phyloP scores from a whole-genome alignment of 73 alveolate genomes.

The Breviolum minutum region DNA sequence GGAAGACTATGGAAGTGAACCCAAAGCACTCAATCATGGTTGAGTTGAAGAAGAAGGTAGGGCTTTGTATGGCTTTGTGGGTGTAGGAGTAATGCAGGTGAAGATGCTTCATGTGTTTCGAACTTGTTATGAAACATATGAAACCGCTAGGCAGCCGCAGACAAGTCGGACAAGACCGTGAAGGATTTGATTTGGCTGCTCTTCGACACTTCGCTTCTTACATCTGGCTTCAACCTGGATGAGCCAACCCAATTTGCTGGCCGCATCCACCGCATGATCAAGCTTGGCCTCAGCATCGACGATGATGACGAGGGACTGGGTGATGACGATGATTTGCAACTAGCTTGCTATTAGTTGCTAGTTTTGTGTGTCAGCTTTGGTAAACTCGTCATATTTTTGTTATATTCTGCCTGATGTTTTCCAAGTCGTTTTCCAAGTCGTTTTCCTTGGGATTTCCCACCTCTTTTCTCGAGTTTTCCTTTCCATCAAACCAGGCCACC shows the following conservation, averaged over 20 bases:
- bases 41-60: conserved; percentile 48
- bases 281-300: conserved; percentile 97
- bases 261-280: conserved; percentile 99
- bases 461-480: too few relatives aligned
- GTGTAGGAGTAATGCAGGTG: too few relatives aligned
- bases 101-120: too few relatives aligned
- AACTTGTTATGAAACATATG: background rate
- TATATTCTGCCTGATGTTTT: too few relatives aligned
- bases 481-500: too few relatives aligned
- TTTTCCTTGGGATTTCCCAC: too few relatives aligned
- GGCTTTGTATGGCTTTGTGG: too few relatives aligned
- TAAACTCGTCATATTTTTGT: too few relatives aligned
- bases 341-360: background rate
- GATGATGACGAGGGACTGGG: conserved; percentile 72
- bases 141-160: conserved; percentile 97
- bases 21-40: conserved; percentile 54
- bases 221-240: conserved; percentile 99
- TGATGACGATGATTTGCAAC: conserved; percentile 60
- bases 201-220: conserved; percentile 99
- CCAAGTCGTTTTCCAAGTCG: too few relatives aligned
- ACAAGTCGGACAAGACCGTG: conserved; percentile 99
- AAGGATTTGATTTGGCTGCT: conserved; percentile 99
- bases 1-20: conserved; percentile 26
- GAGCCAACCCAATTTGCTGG: conserved; percentile 99
- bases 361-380: too few relatives aligned